phyloP scores from a whole-genome alignment of 805 yeast genomes.

The Lipomyces oligophaga region DNA sequence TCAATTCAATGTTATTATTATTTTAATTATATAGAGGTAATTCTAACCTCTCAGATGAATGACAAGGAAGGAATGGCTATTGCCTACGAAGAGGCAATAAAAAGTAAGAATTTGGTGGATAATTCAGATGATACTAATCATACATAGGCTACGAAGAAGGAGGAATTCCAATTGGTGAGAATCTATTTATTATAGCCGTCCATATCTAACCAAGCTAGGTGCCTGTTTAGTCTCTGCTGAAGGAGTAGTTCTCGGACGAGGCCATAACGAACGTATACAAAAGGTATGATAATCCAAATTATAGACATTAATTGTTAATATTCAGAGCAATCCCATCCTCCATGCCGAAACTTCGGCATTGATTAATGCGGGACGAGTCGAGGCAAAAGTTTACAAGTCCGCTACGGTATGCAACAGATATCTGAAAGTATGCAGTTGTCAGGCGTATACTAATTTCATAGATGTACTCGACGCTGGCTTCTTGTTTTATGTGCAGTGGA shows the following conservation, averaged over 20 bases:
- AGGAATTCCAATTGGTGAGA: slow-evolving; percentile 73
- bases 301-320: not conserved
- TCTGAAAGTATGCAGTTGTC: not conserved
- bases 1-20: too few relatives aligned
- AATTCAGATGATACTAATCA: not conserved
- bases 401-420: slow-evolving; percentile 49
- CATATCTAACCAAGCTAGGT: slow-evolving; percentile 38
- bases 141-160: slow-evolving; percentile 64
- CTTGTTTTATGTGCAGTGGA: slow-evolving; percentile 94
- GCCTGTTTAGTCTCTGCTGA: slow-evolving; percentile 69
- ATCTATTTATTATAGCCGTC: slow-evolving; percentile 15
- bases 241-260: slow-evolving; percentile 78
- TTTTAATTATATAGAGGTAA: too few relatives aligned
- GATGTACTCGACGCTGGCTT: slow-evolving; percentile 86
- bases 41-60: too few relatives aligned
- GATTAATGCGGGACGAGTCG: slow-evolving; percentile 86
- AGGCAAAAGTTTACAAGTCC: slow-evolving; percentile 70
- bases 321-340: slow-evolving; percentile 48
- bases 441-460: not conserved
- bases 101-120: slow-evolving; percentile 11
- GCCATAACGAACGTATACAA: slow-evolving; percentile 89
- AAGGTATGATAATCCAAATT: slow-evolving; percentile 49
- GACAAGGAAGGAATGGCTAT: slow-evolving; percentile 25
- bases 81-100: slow-evolving; percentile 28
- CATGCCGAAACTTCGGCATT: slow-evolving; percentile 91